Evolutionary conservation across 2,329 filamentous ascomycete species (phyloP).

Genomic region (Colletotrichum godetiae): DNA sequence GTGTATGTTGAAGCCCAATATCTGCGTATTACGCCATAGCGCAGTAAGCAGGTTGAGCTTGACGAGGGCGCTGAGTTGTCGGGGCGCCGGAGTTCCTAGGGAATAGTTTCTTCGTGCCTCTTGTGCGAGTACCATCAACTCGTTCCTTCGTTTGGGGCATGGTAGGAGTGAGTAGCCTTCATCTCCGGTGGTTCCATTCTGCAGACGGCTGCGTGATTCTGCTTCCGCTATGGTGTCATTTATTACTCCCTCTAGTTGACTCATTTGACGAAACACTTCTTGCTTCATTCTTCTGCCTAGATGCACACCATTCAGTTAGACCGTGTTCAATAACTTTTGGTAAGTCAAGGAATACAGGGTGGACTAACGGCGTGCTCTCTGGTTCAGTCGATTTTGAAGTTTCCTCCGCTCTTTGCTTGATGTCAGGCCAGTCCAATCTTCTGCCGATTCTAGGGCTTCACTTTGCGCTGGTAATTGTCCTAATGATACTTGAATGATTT

Average conservation of each 20-base stretch:
- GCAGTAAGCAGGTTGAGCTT: conserved; percentile 35
- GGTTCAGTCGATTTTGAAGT: conserved; percentile 29
- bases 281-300: conserved; percentile 4
- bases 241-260: background rate
- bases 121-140: background rate
- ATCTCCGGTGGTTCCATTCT: background rate
- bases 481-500: background rate
- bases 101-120: conserved; percentile 13
- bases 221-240: background rate
- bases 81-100: conserved; percentile 20
- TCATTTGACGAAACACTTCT: background rate
- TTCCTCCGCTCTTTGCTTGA: conserved; percentile 21
- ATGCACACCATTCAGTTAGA: background rate
- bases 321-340: too few relatives aligned
- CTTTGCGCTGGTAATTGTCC: background rate
- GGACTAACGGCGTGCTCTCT: conserved; percentile 23
- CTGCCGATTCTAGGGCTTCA: background rate
- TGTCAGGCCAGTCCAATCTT: conserved; percentile 23
- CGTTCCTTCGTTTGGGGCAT: background rate
- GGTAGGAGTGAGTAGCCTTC: background rate
- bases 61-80: conserved; percentile 24
- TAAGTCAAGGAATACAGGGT: background rate
- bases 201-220: background rate
- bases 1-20: conserved; percentile 22
- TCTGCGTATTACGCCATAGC: conserved; percentile 25